Conservation (phyloP, 495 filamentous ascomycete species). For the Penicillium odoratum region DNA sequence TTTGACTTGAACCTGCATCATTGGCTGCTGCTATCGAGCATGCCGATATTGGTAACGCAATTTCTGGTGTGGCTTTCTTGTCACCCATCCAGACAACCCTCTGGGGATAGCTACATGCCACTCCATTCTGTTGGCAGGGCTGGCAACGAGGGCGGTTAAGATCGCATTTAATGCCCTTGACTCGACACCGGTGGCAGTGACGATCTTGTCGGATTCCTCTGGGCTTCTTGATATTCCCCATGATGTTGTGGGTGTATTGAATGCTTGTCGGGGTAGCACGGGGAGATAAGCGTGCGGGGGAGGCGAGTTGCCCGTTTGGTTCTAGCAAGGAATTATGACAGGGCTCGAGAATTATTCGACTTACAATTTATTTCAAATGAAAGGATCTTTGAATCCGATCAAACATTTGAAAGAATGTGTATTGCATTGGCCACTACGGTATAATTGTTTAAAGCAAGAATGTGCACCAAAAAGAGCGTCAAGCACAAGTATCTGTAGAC, state of each 20-base stretch:
- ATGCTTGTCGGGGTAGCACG: background rate
- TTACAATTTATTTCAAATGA: background rate
- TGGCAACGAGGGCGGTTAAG: slow-evolving; percentile 35
- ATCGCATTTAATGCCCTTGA: slow-evolving; percentile 33
- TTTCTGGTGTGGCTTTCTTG: slow-evolving; percentile 9
- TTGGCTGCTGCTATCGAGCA: background rate
- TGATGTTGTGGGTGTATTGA: slow-evolving; percentile 2
- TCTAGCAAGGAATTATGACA: background rate
- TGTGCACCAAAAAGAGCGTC: background rate
- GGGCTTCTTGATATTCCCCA: slow-evolving; percentile 29
- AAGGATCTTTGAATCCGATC: background rate
- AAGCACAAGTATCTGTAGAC: background rate
- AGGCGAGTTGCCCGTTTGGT: slow-evolving; percentile 13
- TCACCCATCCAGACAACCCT: slow-evolving; percentile 35
- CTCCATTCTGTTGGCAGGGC: slow-evolving; percentile 24
- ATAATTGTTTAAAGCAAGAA: background rate
- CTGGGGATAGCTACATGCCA: slow-evolving; percentile 32
- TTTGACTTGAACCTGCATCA: background rate
- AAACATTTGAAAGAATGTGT: background rate
- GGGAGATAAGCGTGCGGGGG: slow-evolving; percentile 24
- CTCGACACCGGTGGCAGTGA: slow-evolving; percentile 32
- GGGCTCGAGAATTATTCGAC: background rate
- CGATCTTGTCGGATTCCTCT: slow-evolving; percentile 38
- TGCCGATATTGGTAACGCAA: slow-evolving; percentile 8
- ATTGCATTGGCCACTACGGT: background rate